Evolutionary conservation across 2,329 filamentous ascomycete species (phyloP), one percentile per base, ranked within the genome.

Genomic region (Ascochyta fabae): DNA sequence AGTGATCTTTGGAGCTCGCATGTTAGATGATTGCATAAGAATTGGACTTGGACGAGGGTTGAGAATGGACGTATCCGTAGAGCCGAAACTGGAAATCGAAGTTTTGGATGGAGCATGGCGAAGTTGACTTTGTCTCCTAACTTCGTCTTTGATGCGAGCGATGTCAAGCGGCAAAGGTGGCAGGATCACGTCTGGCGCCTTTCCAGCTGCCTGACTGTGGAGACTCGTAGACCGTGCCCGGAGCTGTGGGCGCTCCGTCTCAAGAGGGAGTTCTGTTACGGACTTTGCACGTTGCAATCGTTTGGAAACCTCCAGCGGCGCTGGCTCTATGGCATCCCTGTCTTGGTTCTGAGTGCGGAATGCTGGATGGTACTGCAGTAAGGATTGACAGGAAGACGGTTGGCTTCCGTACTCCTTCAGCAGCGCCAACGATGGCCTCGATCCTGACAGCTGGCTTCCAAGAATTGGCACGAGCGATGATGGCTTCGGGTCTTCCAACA

Each of bases 91-190:
- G 0, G 74, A 77, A 5, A 72, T 68, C 0, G 78, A 80, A 16
- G 70, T 60, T 33, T 72, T 70, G 0, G 77, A 77, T 2, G 78
- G 66, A 29, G 64, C 70, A 13, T 65, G 65, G 12, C 61, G 67
- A 7, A 73, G 57, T 22, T 68, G 52, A 53, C 66, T 68, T n/a
- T 60, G 58, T 29, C 61, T 58, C n/a, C 54, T 55, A 10, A 49
- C 53, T 36, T 66, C 60, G 10, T 55, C 66, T 36, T 69, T 72
- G 48, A 67, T 67, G 24, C 68, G 65, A 29, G 65, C 56, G 27
- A 69, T 62, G 33, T 65, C 70, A 9, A 75, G 63, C 19, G 79
- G 79, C 8, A 81, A 59, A 15, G 78, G 77, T 15, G 79, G 79
- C 0, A 81, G 66, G 9, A 77, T 77, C 13, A 71, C 69, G 26